Evolutionary conservation across 2,329 filamentous ascomycete species (phyloP).

Genomic region (Alternaria metachromatica): DNA sequence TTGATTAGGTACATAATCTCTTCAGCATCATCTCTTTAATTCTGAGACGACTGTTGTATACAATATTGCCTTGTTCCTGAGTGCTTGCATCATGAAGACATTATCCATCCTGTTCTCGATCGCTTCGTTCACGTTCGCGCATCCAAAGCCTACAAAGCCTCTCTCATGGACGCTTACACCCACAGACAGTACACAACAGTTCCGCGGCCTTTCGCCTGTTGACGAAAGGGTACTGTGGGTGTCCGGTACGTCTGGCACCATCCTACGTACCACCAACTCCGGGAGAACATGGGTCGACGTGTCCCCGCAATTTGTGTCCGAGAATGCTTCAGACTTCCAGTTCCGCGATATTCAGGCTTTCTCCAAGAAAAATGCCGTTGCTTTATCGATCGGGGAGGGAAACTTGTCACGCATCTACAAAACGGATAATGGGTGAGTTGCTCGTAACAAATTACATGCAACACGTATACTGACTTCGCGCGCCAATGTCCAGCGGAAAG

Average conservation of each 20-base stretch:
- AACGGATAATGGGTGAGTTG: slow-evolving; percentile 19
- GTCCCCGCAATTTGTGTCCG: slow-evolving; percentile 24
- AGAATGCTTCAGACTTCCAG: slow-evolving; percentile 30
- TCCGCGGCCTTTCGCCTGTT: slow-evolving; percentile 34
- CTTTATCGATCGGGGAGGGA: slow-evolving; percentile 35
- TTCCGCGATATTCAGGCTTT: slow-evolving; percentile 41
- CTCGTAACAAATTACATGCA: background rate
- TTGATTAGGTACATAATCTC: background rate
- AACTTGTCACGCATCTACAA: slow-evolving; percentile 33
- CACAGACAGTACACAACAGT: slow-evolving; percentile 36
- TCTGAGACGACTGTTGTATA: background rate
- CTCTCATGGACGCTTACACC: slow-evolving; percentile 28
- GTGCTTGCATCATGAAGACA: slow-evolving; percentile 1
- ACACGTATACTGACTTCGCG: background rate
- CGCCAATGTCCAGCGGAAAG: slow-evolving; percentile 15
- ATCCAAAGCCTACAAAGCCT: background rate
- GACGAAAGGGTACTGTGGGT: slow-evolving; percentile 29
- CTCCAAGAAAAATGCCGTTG: slow-evolving; percentile 23
- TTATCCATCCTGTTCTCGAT: background rate
- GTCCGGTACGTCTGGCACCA: slow-evolving; percentile 36
- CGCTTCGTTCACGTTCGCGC: background rate
- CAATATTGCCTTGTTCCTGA: background rate
- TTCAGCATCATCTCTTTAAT: background rate
- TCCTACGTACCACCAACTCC: slow-evolving; percentile 31
- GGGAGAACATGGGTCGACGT: slow-evolving; percentile 34